A percentile compares a stretch with the other conserved stretches of the same genome.
phyloP scores from a whole-genome alignment of 2,329 filamentous ascomycete genomes.

The Gaeumannomyces sp. region DNA sequence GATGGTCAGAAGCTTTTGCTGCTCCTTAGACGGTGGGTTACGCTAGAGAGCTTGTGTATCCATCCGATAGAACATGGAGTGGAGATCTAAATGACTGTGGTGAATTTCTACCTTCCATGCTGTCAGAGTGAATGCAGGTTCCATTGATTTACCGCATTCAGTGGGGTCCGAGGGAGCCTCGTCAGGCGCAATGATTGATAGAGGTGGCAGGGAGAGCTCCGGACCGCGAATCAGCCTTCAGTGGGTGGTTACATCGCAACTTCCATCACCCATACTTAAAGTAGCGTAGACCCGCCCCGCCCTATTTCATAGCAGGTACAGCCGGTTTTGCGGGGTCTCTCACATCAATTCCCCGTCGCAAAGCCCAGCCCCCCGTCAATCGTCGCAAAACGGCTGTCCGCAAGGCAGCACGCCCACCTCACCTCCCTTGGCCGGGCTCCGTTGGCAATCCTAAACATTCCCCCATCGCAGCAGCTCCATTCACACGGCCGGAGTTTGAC shows the following conservation, averaged over 20 bases:
- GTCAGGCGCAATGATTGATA: too few relatives aligned
- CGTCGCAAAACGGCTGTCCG: too few relatives aligned
- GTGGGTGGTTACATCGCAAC: neutral
- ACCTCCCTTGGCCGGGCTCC: neutral
- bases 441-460: neutral
- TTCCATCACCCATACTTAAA: neutral
- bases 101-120: too few relatives aligned
- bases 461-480: neutral
- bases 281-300: neutral
- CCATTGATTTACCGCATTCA: too few relatives aligned
- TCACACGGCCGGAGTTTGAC: neutral
- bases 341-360: neutral
- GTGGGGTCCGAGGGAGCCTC: neutral
- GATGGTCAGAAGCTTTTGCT: too few relatives aligned
- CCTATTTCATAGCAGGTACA: neutral
- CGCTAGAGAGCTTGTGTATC: too few relatives aligned
- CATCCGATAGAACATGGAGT: too few relatives aligned
- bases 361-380: neutral
- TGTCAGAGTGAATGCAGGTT: too few relatives aligned
- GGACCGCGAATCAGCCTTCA: neutral
- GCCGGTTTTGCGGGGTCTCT: neutral
- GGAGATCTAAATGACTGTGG: too few relatives aligned
- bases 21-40: too few relatives aligned
- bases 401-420: too few relatives aligned
- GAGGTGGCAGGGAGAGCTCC: too few relatives aligned